phyloP scores from a whole-genome alignment of 202 grass and related monocot genomes.

The Setaria viridis region DNA sequence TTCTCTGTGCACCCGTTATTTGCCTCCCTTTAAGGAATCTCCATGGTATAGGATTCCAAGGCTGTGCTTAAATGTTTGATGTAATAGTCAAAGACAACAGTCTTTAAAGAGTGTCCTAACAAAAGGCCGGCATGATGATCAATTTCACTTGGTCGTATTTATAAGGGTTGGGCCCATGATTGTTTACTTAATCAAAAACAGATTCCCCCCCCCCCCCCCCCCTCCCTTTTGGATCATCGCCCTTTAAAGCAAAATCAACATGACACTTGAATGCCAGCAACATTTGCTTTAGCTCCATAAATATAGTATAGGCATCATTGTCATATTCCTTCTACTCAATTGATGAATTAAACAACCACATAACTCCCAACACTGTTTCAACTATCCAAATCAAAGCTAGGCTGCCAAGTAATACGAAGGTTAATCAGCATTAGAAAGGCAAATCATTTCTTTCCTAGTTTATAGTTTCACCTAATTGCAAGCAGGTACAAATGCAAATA shows the following conservation, averaged over 20 bases:
- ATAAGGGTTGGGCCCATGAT: slow-evolving; percentile 52
- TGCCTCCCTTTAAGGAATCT: slow-evolving; percentile 55
- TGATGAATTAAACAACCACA: slow-evolving; percentile 47
- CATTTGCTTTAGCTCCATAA: slow-evolving; percentile 53
- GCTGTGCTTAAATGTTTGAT: slow-evolving; percentile 62
- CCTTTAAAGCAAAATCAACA: slow-evolving; percentile 63
- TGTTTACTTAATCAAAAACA: slow-evolving; percentile 50
- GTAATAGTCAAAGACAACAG: slow-evolving; percentile 52
- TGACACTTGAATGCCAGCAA: slow-evolving; percentile 63
- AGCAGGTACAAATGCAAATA: background rate
- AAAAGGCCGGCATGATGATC: slow-evolving; percentile 53
- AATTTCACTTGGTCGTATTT: slow-evolving; percentile 62
- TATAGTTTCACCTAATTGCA: background rate
- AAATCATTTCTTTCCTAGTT: slow-evolving; percentile 8
- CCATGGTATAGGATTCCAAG: slow-evolving; percentile 45
- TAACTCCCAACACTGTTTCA: slow-evolving; percentile 53
- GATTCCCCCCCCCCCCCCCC: background rate
- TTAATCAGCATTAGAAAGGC: slow-evolving; percentile 20
- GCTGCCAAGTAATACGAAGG: slow-evolving; percentile 42
- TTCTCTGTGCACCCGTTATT: slow-evolving; percentile 34
- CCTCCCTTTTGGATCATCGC: slow-evolving; percentile 41
- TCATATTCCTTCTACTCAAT: slow-evolving; percentile 44
- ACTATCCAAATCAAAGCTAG: slow-evolving; percentile 32
- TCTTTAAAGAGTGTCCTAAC: slow-evolving; percentile 65
- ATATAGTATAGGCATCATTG: slow-evolving; percentile 55